Evolutionary conservation across 768 basidiomycete genomes (phyloP), one percentile per base, ranked within the genome.

Genomic region (Suillus fuscotomentosus): DNA sequence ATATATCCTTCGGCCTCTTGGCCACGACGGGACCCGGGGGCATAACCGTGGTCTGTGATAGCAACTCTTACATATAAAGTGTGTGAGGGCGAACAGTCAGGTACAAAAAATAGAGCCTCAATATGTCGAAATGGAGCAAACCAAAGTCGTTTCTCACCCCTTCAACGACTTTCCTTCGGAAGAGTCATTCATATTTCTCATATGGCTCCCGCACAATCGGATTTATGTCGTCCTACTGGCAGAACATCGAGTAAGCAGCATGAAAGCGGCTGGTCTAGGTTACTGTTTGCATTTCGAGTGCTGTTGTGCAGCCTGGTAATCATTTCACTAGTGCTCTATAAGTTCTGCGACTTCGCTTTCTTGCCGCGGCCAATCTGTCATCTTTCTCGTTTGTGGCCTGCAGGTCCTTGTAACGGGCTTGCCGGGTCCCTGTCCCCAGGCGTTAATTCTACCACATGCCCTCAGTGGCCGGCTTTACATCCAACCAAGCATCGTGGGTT

Each of bases 401-500:
- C 24, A 57, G 24, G 24, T 2, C 24, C 17, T 27, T 27, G 39
- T 42, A 42, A 14, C 39, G 47, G 9, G 9, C 31, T 60, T 27
- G 13, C 24, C 9, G 65, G 57, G 13, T 42, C 50, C 9, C 42
- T 66, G 7, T 17, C 60, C n/a, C 65, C 65, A 13, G 4, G 4
- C 36, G 38, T 22, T 13, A 62, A 67, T 39, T 66, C 66, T 27
- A 62, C 63, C 17, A 47, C 51, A 15, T 81, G 80, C 55, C 73
- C 71, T 3, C 80, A 81, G 56, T 73, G 66, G 27, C 59, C 68
- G 5, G 63, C 70, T 3, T 34, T 78, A 20, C 65, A 70, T 9
- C 80, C 78, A 0, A 43, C 60, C 11, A 70, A 70, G 51, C 66
- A 79, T 48, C 69, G 48, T 0, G 63, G 65, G 27, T 63, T 81